phyloP scores from a whole-genome alignment of 2,329 filamentous ascomycete genomes.

The Westerdykella aurantiaca region DNA sequence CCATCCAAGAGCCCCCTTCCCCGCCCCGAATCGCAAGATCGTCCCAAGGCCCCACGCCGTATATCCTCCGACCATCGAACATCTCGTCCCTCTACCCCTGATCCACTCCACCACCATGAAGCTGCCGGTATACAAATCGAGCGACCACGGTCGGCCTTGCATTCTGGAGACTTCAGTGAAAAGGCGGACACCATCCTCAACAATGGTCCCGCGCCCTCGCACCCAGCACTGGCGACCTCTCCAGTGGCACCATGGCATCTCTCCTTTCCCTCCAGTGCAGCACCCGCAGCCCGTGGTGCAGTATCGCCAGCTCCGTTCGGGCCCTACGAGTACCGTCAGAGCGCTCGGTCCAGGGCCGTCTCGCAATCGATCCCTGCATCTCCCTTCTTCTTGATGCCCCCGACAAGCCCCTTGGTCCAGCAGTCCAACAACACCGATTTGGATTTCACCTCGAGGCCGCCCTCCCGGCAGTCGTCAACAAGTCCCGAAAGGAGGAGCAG shows the following conservation, averaged over 20 bases:
- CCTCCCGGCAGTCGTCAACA: conserved; percentile 31
- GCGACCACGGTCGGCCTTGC: conserved; percentile 69
- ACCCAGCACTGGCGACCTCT: conserved; percentile 41
- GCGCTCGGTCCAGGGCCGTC: conserved; percentile 34
- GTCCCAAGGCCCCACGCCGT: conserved; percentile 28
- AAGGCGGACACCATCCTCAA: conserved; percentile 30
- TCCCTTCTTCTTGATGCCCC: conserved; percentile 77
- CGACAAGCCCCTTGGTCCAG: conserved; percentile 87
- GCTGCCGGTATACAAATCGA: conserved; percentile 56
- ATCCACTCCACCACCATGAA: conserved; percentile 23
- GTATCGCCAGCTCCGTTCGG: too few relatives aligned
- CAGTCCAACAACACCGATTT: conserved; percentile 78
- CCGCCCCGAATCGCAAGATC: conserved; percentile 22
- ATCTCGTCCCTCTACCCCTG: conserved; percentile 27
- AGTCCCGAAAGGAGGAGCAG: conserved; percentile 50
- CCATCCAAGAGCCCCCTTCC: conserved; percentile 5
- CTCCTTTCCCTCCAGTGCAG: conserved; percentile 33
- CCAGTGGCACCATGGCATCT: conserved; percentile 55
- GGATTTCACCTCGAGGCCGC: conserved; percentile 51
- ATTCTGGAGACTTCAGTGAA: conserved; percentile 58
- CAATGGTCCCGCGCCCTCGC: conserved; percentile 8
- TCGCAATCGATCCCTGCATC: conserved; percentile 63
- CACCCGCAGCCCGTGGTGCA: conserved; percentile 18
- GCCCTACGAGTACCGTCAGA: too few relatives aligned
- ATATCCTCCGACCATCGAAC: conserved; percentile 32